Percentiles rank a stretch among this genome's conserved stretches.
Evolutionary conservation across 78 protist genomes (phyloP).

Genomic region (Dictyostelium citrinum): DNA sequence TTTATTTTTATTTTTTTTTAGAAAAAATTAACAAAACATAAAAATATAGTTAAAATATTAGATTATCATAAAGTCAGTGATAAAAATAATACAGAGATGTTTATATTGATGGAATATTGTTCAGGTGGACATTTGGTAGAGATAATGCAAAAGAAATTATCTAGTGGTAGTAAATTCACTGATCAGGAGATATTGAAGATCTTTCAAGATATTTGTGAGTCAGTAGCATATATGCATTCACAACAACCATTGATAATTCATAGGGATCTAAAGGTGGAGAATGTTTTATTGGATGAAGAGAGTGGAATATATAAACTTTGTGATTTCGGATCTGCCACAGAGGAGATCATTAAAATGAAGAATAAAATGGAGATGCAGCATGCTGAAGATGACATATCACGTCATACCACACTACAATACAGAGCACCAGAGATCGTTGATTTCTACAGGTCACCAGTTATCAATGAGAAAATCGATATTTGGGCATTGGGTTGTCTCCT

Average conservation of each 20-base stretch:
- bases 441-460: slow-evolving; percentile 70
- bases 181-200: slow-evolving; percentile 66
- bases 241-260: slow-evolving; percentile 61
- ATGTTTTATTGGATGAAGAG: slow-evolving; percentile 68
- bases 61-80: slow-evolving; percentile 18
- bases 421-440: slow-evolving; percentile 90
- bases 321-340: slow-evolving; percentile 84
- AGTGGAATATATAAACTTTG: slow-evolving; percentile 67
- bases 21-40: slow-evolving; percentile 52
- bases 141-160: slow-evolving; percentile 22
- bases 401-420: slow-evolving; percentile 81
- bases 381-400: slow-evolving; percentile 77
- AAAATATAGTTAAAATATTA: slow-evolving; percentile 59
- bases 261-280: slow-evolving; percentile 85
- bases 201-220: slow-evolving; percentile 60
- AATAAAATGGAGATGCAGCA: slow-evolving; percentile 45
- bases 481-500: slow-evolving; percentile 90
- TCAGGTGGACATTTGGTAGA: slow-evolving; percentile 70
- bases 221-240: slow-evolving; percentile 64
- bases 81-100: slow-evolving; percentile 45
- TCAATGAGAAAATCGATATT: slow-evolving; percentile 84
- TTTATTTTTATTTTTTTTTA: background rate
- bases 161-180: background rate
- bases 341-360: background rate
- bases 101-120: slow-evolving; percentile 81